Base-by-base conservation (phyloP, 495 filamentous ascomycete species). In the Peziza echinospora region DNA sequence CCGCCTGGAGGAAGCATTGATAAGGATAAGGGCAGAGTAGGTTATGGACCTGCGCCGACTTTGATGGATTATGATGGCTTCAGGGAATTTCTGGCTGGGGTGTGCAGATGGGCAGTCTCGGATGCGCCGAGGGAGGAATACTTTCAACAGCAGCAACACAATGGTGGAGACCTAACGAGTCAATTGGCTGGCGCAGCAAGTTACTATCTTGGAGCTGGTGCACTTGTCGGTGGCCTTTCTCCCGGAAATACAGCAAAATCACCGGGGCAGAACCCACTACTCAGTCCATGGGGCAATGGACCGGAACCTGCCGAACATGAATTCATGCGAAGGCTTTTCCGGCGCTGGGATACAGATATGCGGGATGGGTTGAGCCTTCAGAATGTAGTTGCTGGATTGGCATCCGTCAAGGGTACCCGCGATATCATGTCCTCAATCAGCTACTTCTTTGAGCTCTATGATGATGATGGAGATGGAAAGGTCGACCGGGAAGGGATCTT, bases 401-500 rank as follows among this genome's bases (percentile, higher is more conserved):
- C 89, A 2, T 75, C 78, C 26, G 78, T 97, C 45, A 93, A 92
- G 61, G 87, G 91, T 5, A 46, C 47, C 2, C 75, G 76, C 34
- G 89, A 96, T 61, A 92, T 97, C 52, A 93, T 96, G 87, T 80
- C 82, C 25, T 85, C 78, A 50, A 96, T 97, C 57, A 84, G 76
- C 43, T 96, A 94, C 60, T 97, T 96, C 64, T 97, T 96, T 53
- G 78, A 93, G 57, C 72, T 97, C 0, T 93, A 96, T 57, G 91
- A 96, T 60, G 87, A 97, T 53, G 77, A 82, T 57, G 75, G 77
- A 2, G 82, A 91, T 61, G 89, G 91, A 5, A 80, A 74, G 51
- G 85, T 97, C n/a, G 89, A 97, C 62, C 76, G 91, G 3, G 89
- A 97, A 62, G 89, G 89, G 16, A 96, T 97, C 47, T 64, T 97